A percentile compares a stretch with the other conserved stretches of the same genome.
Evolutionary conservation across 2,329 filamentous ascomycete genomes (phyloP).

Genomic region (Furcasterigmium sp.): DNA sequence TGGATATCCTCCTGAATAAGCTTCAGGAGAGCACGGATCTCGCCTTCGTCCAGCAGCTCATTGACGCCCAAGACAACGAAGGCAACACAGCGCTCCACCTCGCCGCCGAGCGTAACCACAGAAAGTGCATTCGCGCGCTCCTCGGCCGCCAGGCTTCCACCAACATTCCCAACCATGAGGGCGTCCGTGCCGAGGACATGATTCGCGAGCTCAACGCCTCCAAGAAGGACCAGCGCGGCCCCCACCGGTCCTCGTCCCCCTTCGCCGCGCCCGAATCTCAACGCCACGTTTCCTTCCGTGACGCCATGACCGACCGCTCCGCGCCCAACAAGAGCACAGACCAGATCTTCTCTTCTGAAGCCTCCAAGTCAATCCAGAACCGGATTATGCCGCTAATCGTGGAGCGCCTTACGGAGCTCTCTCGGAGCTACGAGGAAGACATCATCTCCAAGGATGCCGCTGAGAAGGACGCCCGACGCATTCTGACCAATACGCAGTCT

Average conservation of each 20-base stretch:
- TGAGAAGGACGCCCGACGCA: conserved; percentile 61
- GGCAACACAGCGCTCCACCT: conserved; percentile 82
- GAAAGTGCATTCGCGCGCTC: conserved; percentile 81
- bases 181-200: conserved; percentile 78
- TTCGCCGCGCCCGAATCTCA: conserved; percentile 56
- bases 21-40: conserved; percentile 73
- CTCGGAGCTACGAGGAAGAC: conserved; percentile 68
- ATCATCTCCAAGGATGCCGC: conserved; percentile 67
- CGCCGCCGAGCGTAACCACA: conserved; percentile 75
- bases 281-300: conserved; percentile 48
- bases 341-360: conserved; percentile 50
- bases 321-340: conserved; percentile 30
- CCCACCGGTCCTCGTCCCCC: conserved; percentile 70
- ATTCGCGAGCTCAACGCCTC: conserved; percentile 71
- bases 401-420: conserved; percentile 67
- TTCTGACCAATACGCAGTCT: conserved; percentile 60
- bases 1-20: conserved; percentile 85
- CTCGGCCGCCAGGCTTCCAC: conserved; percentile 76
- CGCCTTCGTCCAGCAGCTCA: conserved; percentile 68
- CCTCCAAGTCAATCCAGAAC: conserved; percentile 63
- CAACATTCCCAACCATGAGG: conserved; percentile 75
- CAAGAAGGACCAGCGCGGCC: conserved; percentile 58
- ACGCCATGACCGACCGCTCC: conserved; percentile 36
- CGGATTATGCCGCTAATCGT: conserved; percentile 65
- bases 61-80: conserved; percentile 78